phyloP scores from a whole-genome alignment of 331 rosid species.

The Pyracantha coccinea region DNA sequence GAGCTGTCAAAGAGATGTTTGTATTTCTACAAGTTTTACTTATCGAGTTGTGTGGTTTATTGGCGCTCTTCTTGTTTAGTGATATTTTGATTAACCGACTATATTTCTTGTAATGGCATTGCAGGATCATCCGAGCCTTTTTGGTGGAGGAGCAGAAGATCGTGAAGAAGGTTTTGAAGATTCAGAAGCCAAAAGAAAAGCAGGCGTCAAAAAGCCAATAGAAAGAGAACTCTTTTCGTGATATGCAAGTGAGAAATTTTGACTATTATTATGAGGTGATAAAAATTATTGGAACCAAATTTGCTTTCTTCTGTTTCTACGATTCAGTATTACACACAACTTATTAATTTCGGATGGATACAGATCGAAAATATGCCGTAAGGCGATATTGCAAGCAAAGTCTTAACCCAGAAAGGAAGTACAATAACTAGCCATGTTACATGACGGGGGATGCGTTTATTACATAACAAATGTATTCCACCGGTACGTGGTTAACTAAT shows the following conservation, averaged over 20 bases:
- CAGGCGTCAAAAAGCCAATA: slow-evolving; percentile 17
- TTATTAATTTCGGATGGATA: neutral
- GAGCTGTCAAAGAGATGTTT: slow-evolving; percentile 82
- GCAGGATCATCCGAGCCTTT: slow-evolving; percentile 24
- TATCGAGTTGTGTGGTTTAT: neutral
- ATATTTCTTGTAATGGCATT: neutral
- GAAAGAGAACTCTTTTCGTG: neutral
- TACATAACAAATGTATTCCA: neutral
- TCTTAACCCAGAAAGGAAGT: too few relatives aligned
- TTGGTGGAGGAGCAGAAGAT: slow-evolving; percentile 32
- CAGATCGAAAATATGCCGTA: neutral
- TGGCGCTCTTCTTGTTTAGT: neutral
- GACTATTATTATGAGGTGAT: neutral
- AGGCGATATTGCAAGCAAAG: too few relatives aligned
- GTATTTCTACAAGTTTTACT: neutral
- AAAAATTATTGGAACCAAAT: too few relatives aligned
- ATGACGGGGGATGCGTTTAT: too few relatives aligned
- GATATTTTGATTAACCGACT: too few relatives aligned
- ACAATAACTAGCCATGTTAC: too few relatives aligned
- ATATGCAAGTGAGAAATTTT: slow-evolving; percentile 5
- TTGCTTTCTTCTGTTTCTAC: too few relatives aligned
- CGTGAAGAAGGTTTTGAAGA: slow-evolving; percentile 25
- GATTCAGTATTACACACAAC: neutral
- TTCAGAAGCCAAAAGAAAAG: slow-evolving; percentile 38
- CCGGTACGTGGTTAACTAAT: neutral